A percentile compares a stretch with the other conserved stretches of the same genome.
Evolutionary conservation across 257 asterid genomes (phyloP).

Genomic region (Fraxinus anomala): DNA sequence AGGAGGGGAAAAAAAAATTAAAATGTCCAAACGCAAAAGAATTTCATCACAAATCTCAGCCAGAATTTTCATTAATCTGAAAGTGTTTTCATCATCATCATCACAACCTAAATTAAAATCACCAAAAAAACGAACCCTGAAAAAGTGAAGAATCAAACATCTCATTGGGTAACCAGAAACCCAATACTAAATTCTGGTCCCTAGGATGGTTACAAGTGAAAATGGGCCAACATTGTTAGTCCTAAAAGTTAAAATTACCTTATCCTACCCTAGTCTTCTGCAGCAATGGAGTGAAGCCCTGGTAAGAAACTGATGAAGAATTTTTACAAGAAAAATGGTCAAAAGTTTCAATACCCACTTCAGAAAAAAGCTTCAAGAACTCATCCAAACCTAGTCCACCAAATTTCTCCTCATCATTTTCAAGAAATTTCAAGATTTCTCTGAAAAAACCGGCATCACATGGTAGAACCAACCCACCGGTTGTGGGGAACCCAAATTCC

Average conservation of each 20-base stretch:
- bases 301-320: slow-evolving; percentile 17
- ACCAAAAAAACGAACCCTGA: neutral
- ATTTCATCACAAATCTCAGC: too few species aligned
- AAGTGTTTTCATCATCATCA: too few species aligned
- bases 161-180: slow-evolving; percentile 12
- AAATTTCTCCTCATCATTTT: slow-evolving; percentile 53
- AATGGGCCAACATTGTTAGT: neutral
- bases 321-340: slow-evolving; percentile 51
- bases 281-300: slow-evolving; percentile 46
- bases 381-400: slow-evolving; percentile 47
- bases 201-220: slow-evolving; percentile 33
- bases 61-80: too few species aligned
- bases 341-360: slow-evolving; percentile 29
- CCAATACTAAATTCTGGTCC: slow-evolving; percentile 36
- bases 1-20: too few species aligned
- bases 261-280: slow-evolving; percentile 43
- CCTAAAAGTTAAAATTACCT: neutral
- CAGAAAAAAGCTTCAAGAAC: slow-evolving; percentile 38
- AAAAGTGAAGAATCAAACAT: neutral
- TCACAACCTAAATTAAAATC: too few species aligned
- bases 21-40: too few species aligned
- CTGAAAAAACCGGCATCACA: slow-evolving; percentile 51
- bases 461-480: slow-evolving; percentile 65
- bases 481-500: slow-evolving; percentile 62
- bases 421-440: slow-evolving; percentile 43